Base-by-base conservation (phyloP, 176 grass and related monocot species). In the Chrysopogon serrulatus region DNA sequence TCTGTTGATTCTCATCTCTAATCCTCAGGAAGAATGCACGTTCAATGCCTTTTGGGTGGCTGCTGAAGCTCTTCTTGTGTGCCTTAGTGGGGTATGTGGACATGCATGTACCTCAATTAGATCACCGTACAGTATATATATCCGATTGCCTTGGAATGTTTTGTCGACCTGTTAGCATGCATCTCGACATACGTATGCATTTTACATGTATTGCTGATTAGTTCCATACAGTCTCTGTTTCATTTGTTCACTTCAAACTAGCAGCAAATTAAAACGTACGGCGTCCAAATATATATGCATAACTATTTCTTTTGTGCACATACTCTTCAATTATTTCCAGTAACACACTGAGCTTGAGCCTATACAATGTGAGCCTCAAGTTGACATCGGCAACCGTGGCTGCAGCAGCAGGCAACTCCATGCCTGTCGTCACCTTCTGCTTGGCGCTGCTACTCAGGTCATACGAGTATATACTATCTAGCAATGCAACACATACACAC, bases 401-500 rank as follows among this genome's bases (percentile, higher is more conserved):
- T 11, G 83, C 89, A 6, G 94, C 91, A 27, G 41, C 82, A 7
- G 66, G 71, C 69, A 94, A 92, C 74, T 76, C 91, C 14, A 84
- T 90, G 31, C 94, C 94, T 0, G 91, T 92, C 36, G 41, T 92
- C 43, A 94, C 94, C 79, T 97, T 92, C 84, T 92, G 88, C 34
- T 76, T 97, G 61, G 91, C 92, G 16, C 44, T 94, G 14, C 67
- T 92, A 9, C 44, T n/a, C n/a, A n/a, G n/a, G 91, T 97, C 16
- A 2, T 18, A 39, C 19, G n/a, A n/a, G n/a, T n/a, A n/a, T 23
- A 11, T 19, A 8, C n/a, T 49, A 49, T 54, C 21, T 23, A 19
- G 5, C 19, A 21, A n/a, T n/a, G n/a, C n/a, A n/a, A n/a, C n/a
- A n/a, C n/a, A n/a, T n/a, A n/a, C n/a, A n/a, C n/a, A n/a, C n/a